These are phyloP conservation scores for Fragilaria radians DNA, from an alignment of 108 stramenopile species.

Conservation along the genomic window DNA sequence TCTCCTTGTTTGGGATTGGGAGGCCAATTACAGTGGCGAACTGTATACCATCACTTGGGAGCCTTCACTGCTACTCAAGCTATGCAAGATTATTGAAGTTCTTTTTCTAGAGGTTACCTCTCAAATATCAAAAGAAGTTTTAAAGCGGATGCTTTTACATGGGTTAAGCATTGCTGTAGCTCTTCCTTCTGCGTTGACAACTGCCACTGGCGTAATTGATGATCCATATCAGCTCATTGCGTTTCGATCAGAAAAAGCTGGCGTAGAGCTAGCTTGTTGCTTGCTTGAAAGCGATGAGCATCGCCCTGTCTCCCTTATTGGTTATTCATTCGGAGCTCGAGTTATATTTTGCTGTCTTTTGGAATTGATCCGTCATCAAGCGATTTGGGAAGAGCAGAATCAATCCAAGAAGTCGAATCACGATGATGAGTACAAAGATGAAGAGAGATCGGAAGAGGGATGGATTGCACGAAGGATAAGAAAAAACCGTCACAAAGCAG, in stretches of 20 bases:
- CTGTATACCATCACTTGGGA: constrained; percentile 66
- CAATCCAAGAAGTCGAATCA: not conserved
- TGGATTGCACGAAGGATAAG: not conserved
- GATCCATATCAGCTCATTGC: constrained; percentile 71
- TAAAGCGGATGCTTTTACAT: constrained; percentile 37
- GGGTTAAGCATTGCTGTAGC: constrained; percentile 50
- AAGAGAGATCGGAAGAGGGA: constrained; percentile 9
- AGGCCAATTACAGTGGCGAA: constrained; percentile 44
- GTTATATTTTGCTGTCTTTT: constrained; percentile 78
- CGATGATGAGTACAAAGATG: constrained; percentile 15
- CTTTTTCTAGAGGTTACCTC: constrained; percentile 36
- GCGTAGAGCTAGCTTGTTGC: constrained; percentile 68
- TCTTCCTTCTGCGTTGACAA: constrained; percentile 36
- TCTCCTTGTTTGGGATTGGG: constrained; percentile 57
- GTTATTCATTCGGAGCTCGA: constrained; percentile 87
- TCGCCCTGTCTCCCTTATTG: constrained; percentile 86
- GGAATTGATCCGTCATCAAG: constrained; percentile 62
- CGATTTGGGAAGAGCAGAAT: constrained; percentile 46
- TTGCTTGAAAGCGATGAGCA: constrained; percentile 53
- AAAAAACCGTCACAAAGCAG: not conserved
- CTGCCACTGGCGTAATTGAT: constrained; percentile 57
- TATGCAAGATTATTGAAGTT: constrained; percentile 43
- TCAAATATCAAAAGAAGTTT: constrained; percentile 38
- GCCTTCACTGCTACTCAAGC: constrained; percentile 31
- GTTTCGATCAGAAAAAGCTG: constrained; percentile 79